These are phyloP conservation scores for Lecanicillium sp. DNA, from an alignment of 2,329 filamentous ascomycete genomes.

Conservation along the genomic window DNA sequence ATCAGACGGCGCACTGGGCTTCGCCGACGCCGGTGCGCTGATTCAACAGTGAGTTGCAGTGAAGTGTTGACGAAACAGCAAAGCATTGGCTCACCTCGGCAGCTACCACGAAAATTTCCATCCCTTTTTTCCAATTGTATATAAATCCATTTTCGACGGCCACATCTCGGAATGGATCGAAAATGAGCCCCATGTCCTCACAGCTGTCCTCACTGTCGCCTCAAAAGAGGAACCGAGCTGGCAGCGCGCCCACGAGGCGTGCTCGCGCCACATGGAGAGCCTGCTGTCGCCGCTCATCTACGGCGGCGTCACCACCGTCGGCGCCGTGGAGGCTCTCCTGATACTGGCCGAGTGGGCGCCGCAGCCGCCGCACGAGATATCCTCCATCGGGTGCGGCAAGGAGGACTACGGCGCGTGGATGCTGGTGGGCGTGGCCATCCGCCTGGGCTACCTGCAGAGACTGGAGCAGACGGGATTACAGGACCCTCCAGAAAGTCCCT, in stretches of 20 bases:
- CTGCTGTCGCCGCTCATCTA: conserved; percentile 62
- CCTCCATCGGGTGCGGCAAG: conserved; percentile 62
- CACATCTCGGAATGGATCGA: conserved; percentile 50
- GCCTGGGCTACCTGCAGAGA: conserved; percentile 64
- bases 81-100: no score
- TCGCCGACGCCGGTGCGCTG: conserved; percentile 22
- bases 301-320: conserved; percentile 60
- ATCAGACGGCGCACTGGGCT: conserved; percentile 24
- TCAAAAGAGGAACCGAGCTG: conserved; percentile 64
- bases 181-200: conserved; percentile 61
- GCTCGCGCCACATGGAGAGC: conserved; percentile 63
- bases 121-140: conserved; percentile 63
- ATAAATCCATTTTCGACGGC: conserved; percentile 49
- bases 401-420: conserved; percentile 73
- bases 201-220: conserved; percentile 63
- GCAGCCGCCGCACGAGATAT: conserved; percentile 55
- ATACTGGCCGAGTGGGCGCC: conserved; percentile 69
- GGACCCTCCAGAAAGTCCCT: conserved; percentile 52
- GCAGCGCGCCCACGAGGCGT: conserved; percentile 57
- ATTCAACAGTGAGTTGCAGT: conserved; percentile 22
- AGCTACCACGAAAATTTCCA: conserved; percentile 63
- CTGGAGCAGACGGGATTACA: conserved; percentile 64
- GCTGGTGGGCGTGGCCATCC: conserved; percentile 65
- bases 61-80: not conserved
- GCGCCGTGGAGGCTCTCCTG: conserved; percentile 64